Base-by-base conservation (phyloP, 306 rosid genomes). In the Cercis canadensis region DNA sequence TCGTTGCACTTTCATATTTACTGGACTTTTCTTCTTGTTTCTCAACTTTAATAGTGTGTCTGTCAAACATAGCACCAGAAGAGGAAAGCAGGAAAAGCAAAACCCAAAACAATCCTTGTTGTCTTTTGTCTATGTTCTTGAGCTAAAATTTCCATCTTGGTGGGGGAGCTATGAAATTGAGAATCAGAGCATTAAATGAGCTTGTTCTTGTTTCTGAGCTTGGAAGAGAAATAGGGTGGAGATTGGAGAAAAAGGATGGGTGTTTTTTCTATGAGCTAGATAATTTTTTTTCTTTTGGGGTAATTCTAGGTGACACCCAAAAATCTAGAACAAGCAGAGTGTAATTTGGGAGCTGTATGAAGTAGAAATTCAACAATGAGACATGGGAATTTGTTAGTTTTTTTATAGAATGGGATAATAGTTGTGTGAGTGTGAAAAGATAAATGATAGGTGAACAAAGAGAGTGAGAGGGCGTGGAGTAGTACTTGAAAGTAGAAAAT, bases 361-460 rank as follows among this genome's bases (percentile, higher is more conserved):
- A 89, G 86, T 89, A 72, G 76, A 83, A 62, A 65, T 57, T 66
- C 70, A 76, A 91, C 90, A 87, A 95, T 95, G 99, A 81, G 84
- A 80, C 92, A 89, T 87, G 96, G 80, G 52, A 87, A 77, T 87
- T 85, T n/a, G n/a, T n/a, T n/a, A n/a, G n/a, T n/a, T n/a, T n/a
- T n/a, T n/a, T n/a, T n/a, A n/a, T n/a, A n/a, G n/a, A n/a, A n/a
- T n/a, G n/a, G n/a, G n/a, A n/a, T n/a, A n/a, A n/a, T n/a, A n/a
- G n/a, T n/a, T n/a, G n/a, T n/a, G n/a, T n/a, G n/a, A n/a, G n/a
- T n/a, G n/a, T n/a, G n/a, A n/a, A n/a, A n/a, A n/a, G n/a, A n/a
- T n/a, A n/a, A n/a, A n/a, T n/a, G n/a, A n/a, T n/a, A n/a, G n/a
- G n/a, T n/a, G n/a, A n/a, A n/a, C n/a, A n/a, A n/a, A n/a, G n/a